Percentiles rank a stretch among this genome's conserved stretches.
Conservation (phyloP, 345 rosid genomes). For the Theobroma cacao region DNA sequence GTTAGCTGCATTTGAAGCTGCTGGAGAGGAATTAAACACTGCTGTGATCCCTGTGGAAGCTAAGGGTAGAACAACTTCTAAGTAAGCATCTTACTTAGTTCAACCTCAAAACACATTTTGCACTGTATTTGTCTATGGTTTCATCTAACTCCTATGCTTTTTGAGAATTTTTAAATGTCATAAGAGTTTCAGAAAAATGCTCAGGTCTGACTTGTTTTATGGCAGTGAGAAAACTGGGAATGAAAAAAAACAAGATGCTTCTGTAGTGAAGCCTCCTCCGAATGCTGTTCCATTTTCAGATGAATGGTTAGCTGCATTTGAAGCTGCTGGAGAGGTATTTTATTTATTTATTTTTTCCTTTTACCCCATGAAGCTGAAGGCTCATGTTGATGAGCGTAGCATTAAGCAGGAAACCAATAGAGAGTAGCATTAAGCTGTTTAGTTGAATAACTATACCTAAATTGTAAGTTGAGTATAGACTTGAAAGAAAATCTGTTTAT, state of each 20-base stretch:
- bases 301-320: constrained; percentile 91
- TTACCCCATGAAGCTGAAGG: background rate
- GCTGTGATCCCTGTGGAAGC: constrained; percentile 29
- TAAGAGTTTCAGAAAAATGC: background rate
- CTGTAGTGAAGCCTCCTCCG: constrained; percentile 49
- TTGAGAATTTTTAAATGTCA: background rate
- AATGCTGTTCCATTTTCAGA: constrained; percentile 83
- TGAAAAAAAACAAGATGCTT: constrained; percentile 43
- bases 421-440: background rate
- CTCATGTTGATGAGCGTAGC: no score
- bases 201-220: constrained; percentile 5
- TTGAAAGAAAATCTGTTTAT: background rate
- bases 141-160: background rate
- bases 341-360: background rate
- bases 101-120: constrained; percentile 15
- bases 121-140: background rate
- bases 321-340: constrained; percentile 95
- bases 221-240: constrained; percentile 37
- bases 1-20: constrained; percentile 90
- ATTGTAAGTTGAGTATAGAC: background rate
- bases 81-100: constrained; percentile 38
- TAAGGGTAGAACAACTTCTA: constrained; percentile 19
- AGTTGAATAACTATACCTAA: background rate
- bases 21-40: constrained; percentile 98
- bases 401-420: no score